phyloP scores from a whole-genome alignment of 345 rosid species.

The Citrus cavaleriei region DNA sequence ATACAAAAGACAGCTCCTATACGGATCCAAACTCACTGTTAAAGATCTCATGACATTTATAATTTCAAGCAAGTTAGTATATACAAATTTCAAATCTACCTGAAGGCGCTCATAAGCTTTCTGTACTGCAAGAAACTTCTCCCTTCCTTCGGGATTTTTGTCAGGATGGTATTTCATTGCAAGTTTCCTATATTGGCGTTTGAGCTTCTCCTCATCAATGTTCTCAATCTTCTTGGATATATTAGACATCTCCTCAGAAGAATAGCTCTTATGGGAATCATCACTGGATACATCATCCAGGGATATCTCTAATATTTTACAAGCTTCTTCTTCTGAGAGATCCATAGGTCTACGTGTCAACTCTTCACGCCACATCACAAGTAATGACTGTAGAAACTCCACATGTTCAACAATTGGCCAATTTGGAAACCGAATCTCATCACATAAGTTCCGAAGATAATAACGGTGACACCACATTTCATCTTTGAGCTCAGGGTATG shows the following conservation, averaged over 20 bases:
- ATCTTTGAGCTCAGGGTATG: constrained; percentile 96
- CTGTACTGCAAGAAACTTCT: constrained; percentile 95
- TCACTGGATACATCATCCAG: constrained; percentile 70
- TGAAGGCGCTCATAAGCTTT: constrained; percentile 98
- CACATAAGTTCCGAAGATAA: constrained; percentile 90
- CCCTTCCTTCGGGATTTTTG: constrained; percentile 99
- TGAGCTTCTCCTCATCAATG: constrained; percentile 97
- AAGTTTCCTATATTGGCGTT: constrained; percentile 99
- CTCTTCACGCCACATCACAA: constrained; percentile 99
- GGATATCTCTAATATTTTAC: constrained; percentile 88
- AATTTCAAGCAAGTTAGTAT: constrained; percentile 7
- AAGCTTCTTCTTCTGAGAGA: constrained; percentile 98
- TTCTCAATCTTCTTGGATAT: constrained; percentile 89
- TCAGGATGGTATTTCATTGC: constrained; percentile 99
- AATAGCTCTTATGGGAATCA: constrained; percentile 28
- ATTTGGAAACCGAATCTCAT: constrained; percentile 90
- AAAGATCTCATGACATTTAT: neutral
- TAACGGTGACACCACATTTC: constrained; percentile 99
- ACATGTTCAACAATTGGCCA: constrained; percentile 99
- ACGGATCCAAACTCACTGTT: neutral
- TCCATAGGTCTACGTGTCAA: constrained; percentile 96
- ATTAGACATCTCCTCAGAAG: constrained; percentile 49
- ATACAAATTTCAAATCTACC: constrained; percentile 39
- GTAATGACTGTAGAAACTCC: constrained; percentile 88
- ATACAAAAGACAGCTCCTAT: neutral